phyloP scores from a whole-genome alignment of 768 basidiomycete genomes.

The Naganishia friedmannii region DNA sequence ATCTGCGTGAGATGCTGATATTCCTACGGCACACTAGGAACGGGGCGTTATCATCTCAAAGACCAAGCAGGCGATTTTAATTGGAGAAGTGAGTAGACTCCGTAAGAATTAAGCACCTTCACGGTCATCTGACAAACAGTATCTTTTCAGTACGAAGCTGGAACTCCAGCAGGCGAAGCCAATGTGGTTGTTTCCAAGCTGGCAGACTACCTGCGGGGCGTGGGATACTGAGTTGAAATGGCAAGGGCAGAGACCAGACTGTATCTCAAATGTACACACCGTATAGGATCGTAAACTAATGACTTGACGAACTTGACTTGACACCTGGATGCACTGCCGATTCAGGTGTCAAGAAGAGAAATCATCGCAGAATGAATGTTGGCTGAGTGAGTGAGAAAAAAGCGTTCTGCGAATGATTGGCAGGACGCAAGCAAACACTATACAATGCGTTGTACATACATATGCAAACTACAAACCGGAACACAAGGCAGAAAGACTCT shows the following conservation, averaged over 20 bases:
- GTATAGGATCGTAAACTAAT: background rate
- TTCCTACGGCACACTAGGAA: constrained; percentile 57
- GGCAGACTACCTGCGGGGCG: constrained; percentile 70
- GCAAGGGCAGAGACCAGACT: background rate
- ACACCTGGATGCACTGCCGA: no score
- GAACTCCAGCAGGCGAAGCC: constrained; percentile 65
- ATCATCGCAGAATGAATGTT: no score
- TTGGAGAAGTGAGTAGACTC: constrained; percentile 58
- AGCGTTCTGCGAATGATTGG: no score
- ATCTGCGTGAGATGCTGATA: background rate
- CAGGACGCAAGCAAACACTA: background rate
- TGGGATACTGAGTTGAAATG: constrained; percentile 38
- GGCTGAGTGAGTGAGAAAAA: no score
- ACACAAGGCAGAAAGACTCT: background rate
- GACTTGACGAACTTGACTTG: background rate
- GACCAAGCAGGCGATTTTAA: constrained; percentile 80
- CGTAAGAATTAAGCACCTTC: background rate
- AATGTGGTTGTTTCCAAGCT: constrained; percentile 65
- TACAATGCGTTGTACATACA: constrained; percentile 8
- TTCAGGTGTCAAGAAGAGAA: background rate
- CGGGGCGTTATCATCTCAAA: constrained; percentile 68
- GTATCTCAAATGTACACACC: constrained; percentile 1
- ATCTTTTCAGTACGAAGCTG: constrained; percentile 59
- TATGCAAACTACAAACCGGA: background rate
- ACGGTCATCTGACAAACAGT: background rate